Conservation (phyloP, 768 basidiomycete genomes). For the Brasilioporus rufonigricans region DNA sequence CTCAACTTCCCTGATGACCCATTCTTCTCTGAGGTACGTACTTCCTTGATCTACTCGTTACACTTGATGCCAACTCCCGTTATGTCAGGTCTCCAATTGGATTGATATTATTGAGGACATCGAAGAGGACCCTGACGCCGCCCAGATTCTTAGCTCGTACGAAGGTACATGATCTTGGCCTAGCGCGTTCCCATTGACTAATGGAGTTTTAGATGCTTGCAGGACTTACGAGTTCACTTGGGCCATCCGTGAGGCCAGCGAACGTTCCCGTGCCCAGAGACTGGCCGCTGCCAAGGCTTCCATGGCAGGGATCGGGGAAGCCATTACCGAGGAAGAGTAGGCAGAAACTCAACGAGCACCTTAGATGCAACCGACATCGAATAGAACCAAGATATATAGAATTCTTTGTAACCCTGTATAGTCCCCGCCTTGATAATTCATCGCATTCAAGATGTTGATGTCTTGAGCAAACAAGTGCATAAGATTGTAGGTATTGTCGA, state of each 20-base stretch:
- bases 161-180: conserved; percentile 53
- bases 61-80: neutral
- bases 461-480: neutral
- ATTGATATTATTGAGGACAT: conserved; percentile 90
- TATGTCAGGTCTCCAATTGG: conserved; percentile 63
- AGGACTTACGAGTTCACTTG: conserved; percentile 90
- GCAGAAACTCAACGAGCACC: neutral
- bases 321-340: conserved; percentile 29
- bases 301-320: conserved; percentile 23
- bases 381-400: conserved; percentile 2
- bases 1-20: conserved; percentile 78
- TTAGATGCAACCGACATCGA: neutral
- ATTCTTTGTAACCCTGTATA: neutral
- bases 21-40: conserved; percentile 81
- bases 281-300: conserved; percentile 36
- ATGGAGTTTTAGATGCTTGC: conserved; percentile 60
- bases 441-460: neutral
- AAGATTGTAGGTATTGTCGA: neutral
- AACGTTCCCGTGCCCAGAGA: conserved; percentile 55
- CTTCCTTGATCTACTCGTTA: neutral
- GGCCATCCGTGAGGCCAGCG: conserved; percentile 84
- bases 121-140: conserved; percentile 78
- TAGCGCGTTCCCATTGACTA: neutral
- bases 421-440: neutral
- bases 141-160: conserved; percentile 78